phyloP scores from a whole-genome alignment of 371 early-diverging fungal genomes.

The Synchytrium microbalum region DNA sequence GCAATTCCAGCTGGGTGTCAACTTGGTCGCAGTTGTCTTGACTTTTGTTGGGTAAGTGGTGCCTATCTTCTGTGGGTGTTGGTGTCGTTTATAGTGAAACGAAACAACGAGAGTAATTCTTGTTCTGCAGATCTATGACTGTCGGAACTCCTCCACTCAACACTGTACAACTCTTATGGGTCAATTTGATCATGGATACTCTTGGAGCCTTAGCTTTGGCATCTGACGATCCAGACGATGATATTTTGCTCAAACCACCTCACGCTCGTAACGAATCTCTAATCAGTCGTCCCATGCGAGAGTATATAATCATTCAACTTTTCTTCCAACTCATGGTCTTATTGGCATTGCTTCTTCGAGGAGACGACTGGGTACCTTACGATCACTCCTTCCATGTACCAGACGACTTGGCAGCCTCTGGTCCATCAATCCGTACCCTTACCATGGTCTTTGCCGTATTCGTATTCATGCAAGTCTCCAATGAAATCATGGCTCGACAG shows the following conservation, averaged over 20 bases:
- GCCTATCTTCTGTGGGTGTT: slow-evolving; percentile 1
- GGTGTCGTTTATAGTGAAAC: not conserved
- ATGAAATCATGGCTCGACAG: slow-evolving; percentile 46
- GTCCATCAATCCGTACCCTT: slow-evolving; percentile 40
- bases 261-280: slow-evolving; percentile 50
- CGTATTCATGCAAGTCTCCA: slow-evolving; percentile 89
- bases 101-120: slow-evolving; percentile 1
- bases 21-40: slow-evolving; percentile 65
- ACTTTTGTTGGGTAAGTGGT: slow-evolving; percentile 17
- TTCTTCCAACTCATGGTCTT: slow-evolving; percentile 59
- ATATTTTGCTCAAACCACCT: slow-evolving; percentile 71
- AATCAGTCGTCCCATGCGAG: slow-evolving; percentile 79
- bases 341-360: slow-evolving; percentile 32
- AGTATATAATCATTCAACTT: slow-evolving; percentile 84
- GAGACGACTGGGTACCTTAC: slow-evolving; percentile 17
- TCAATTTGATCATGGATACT: slow-evolving; percentile 70
- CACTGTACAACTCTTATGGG: slow-evolving; percentile 34
- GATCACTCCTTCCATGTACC: slow-evolving; percentile 10
- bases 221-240: slow-evolving; percentile 73
- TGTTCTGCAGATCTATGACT: slow-evolving; percentile 2
- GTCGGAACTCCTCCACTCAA: slow-evolving; percentile 9
- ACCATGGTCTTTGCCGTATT: slow-evolving; percentile 92
- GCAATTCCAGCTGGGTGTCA: slow-evolving; percentile 89
- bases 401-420: not conserved
- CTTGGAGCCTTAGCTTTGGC: slow-evolving; percentile 74